Conservation (phyloP, 306 rosid species). For the Cicer yamashitae region DNA sequence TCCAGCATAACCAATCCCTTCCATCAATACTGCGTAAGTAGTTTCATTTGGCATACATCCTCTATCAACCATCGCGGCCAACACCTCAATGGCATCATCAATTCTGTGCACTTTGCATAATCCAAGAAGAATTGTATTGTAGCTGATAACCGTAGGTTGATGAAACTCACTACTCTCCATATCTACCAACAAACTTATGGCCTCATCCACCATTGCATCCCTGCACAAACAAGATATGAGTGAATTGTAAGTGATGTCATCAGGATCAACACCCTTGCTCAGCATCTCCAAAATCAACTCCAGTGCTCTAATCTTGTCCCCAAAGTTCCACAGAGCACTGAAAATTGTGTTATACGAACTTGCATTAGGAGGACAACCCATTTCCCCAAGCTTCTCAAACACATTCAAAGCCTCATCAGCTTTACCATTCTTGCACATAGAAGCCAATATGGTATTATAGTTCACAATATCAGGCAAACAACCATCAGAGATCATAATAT, state of each 20-base stretch:
- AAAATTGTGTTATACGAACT: conserved; percentile 87
- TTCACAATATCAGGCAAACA: conserved; percentile 77
- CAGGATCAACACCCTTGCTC: conserved; percentile 65
- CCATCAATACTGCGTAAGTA: conserved; percentile 64
- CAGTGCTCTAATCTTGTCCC: conserved; percentile 69
- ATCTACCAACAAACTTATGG: conserved; percentile 75
- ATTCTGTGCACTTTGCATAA: conserved; percentile 72
- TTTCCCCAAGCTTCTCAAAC: conserved; percentile 70
- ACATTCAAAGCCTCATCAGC: conserved; percentile 69
- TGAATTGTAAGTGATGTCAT: conserved; percentile 75
- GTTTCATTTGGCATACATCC: conserved; percentile 79
- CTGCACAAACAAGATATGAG: conserved; percentile 87
- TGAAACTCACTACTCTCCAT: conserved; percentile 60
- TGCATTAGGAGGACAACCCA: conserved; percentile 84
- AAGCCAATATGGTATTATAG: conserved; percentile 79
- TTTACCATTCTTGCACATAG: conserved; percentile 74
- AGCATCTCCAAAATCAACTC: conserved; percentile 77
- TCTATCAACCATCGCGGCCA: conserved; percentile 66
- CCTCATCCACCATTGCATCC: conserved; percentile 85
- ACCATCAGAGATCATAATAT: conserved; percentile 79
- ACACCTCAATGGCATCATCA: conserved; percentile 69
- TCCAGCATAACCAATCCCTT: conserved; percentile 87
- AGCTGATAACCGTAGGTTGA: conserved; percentile 70
- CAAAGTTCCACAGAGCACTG: conserved; percentile 76
- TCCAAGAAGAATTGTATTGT: conserved; percentile 78